Percentiles rank a stretch among this genome's conserved stretches.
Conservation (phyloP, 23 red algal genomes). For the Gracilaria domingensis region DNA sequence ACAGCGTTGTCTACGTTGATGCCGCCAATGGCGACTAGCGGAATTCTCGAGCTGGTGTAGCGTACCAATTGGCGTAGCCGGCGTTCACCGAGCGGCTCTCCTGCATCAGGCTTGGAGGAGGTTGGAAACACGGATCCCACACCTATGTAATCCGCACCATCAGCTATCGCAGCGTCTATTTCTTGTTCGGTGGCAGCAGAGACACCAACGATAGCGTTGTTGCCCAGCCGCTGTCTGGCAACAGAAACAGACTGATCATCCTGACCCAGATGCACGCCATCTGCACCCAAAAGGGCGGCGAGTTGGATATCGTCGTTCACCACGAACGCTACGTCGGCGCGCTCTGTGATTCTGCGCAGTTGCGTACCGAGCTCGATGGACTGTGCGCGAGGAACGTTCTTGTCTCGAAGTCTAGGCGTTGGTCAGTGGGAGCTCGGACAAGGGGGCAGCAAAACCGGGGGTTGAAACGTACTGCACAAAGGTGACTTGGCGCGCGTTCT, state of each 20-base stretch:
- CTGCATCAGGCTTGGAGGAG: slow-evolving; percentile 84
- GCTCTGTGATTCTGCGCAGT: slow-evolving; percentile 46
- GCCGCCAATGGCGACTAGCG: slow-evolving; percentile 95
- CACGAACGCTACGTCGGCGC: slow-evolving; percentile 63
- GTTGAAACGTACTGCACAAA: slow-evolving; percentile 42
- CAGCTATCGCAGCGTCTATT: slow-evolving; percentile 47
- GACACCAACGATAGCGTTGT: slow-evolving; percentile 74
- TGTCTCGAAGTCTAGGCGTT: slow-evolving; percentile 78
- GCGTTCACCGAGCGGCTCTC: slow-evolving; percentile 74
- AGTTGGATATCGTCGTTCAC: slow-evolving; percentile 93
- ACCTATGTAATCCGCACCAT: slow-evolving; percentile 85
- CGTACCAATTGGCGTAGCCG: slow-evolving; percentile 55
- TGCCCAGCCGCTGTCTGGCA: slow-evolving; percentile 56
- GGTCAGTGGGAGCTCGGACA: not conserved
- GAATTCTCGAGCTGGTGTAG: slow-evolving; percentile 47
- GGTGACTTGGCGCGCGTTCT: not conserved
- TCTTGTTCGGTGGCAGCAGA: slow-evolving; percentile 82
- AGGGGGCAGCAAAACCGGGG: not conserved
- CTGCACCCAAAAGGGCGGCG: slow-evolving; percentile 74
- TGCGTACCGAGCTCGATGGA: slow-evolving; percentile 41
- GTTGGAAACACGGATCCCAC: slow-evolving; percentile 89
- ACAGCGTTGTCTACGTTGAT: slow-evolving; percentile 62
- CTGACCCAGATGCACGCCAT: slow-evolving; percentile 98
- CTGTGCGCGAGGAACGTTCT: slow-evolving; percentile 27
- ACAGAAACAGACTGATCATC: slow-evolving; percentile 74